Evolutionary conservation across 2,329 filamentous ascomycete genomes (phyloP).

Genomic region (Ophiostoma ulmi): DNA sequence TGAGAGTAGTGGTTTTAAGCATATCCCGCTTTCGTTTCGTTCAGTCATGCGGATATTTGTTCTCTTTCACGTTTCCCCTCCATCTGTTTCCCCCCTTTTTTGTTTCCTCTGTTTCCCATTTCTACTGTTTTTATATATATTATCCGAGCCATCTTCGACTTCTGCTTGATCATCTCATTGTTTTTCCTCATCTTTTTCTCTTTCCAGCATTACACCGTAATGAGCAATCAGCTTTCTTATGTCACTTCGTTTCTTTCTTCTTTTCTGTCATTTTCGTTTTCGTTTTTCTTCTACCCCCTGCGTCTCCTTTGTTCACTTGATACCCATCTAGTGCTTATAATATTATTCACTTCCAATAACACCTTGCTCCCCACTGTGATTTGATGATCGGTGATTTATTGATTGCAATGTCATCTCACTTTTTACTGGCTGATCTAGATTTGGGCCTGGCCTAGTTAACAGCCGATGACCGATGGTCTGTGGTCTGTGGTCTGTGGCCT

Average conservation of each 20-base stretch:
- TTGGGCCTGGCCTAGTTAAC: background rate
- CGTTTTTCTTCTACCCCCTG: background rate
- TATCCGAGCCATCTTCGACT: background rate
- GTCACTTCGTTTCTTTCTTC: background rate
- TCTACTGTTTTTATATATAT: no score
- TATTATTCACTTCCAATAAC: slow-evolving; percentile 14
- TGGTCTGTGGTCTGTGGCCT: background rate
- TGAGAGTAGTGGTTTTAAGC: background rate
- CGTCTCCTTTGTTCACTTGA: slow-evolving; percentile 16
- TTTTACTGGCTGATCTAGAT: background rate
- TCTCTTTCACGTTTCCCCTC: background rate
- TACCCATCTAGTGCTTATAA: slow-evolving; percentile 22
- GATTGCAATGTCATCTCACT: background rate
- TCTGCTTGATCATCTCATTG: background rate
- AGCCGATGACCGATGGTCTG: no score
- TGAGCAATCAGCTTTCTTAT: background rate
- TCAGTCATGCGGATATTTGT: background rate
- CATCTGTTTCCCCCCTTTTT: background rate
- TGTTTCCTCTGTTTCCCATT: background rate
- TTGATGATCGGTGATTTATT: background rate
- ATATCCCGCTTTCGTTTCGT: background rate
- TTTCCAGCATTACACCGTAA: background rate
- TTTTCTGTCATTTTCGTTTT: background rate
- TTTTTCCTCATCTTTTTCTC: background rate
- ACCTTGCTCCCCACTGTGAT: background rate